Evolutionary conservation across 495 filamentous ascomycete species (phyloP).

Genomic region (Aspergillus bridgeri): DNA sequence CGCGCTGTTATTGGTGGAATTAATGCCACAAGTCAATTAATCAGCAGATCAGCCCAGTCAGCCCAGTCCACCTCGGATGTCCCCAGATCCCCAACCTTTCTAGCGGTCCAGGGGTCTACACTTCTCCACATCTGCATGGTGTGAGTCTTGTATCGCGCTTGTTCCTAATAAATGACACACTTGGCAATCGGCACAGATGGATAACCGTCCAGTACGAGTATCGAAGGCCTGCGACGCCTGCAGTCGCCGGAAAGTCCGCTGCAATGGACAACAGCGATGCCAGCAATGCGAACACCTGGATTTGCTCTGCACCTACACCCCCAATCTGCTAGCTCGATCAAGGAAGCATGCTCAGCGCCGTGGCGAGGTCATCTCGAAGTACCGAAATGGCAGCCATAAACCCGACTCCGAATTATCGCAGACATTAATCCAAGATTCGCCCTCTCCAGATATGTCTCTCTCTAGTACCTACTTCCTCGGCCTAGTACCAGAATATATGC

Average conservation of each 20-base stretch:
- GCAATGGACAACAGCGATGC: slow-evolving; percentile 17
- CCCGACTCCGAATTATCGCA: neutral
- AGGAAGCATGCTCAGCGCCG: slow-evolving; percentile 22
- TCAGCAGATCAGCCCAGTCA: neutral
- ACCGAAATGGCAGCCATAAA: slow-evolving; percentile 5
- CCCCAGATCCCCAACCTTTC: neutral
- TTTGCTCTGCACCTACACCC: slow-evolving; percentile 27
- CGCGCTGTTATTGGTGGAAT: neutral
- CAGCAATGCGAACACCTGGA: slow-evolving; percentile 31
- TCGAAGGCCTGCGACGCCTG: slow-evolving; percentile 2
- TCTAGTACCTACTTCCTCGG: slow-evolving; percentile 12
- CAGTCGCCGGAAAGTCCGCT: slow-evolving; percentile 2
- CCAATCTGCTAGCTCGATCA: slow-evolving; percentile 15
- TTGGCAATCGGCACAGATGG: neutral
- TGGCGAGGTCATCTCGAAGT: slow-evolving; percentile 25
- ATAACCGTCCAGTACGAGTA: neutral
- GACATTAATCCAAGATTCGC: neutral
- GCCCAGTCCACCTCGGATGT: too few species aligned
- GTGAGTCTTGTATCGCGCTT: too few species aligned
- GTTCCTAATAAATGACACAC: too few species aligned
- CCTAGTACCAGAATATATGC: slow-evolving; percentile 21
- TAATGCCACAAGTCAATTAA: neutral
- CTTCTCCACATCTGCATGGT: neutral
- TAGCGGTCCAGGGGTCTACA: neutral
- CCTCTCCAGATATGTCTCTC: slow-evolving; percentile 5